Evolutionary conservation across 2,329 filamentous ascomycete species (phyloP), one percentile per base, ranked within the genome.

Genomic region (Hypoxylon sp.): DNA sequence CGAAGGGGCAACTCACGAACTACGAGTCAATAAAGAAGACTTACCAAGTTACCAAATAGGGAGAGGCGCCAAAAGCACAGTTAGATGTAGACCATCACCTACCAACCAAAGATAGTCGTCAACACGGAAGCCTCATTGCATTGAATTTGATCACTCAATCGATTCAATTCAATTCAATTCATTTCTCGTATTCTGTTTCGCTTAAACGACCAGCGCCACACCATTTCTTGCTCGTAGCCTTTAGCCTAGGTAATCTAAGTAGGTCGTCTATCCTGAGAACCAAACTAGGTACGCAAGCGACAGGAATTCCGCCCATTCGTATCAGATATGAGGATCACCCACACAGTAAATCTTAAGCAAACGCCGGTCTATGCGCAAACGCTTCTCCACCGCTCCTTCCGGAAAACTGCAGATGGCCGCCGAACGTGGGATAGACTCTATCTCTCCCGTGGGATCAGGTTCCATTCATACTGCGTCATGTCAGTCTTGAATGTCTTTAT

Each of bases 391-490:
- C 70, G 65, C 30, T 47, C 55, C 54, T 56, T 58, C 65, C 46
- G 70, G 25, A 48, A 43, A 32, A 23, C 32, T 19, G 39, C 19
- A 46, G 61, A 66, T 34, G 60, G 39, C 52, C 51, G 60, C 61
- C 45, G 52, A 12, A 25, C 47, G 19, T 59, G 67, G 63, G 70
- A 67, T n/a, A 81, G 74, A 69, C 77, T 81, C 81, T 85, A 87
- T 73, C 84, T 82, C 71, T 88, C 86, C 70, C 82, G 79, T 69
- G 84, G 84, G n/a, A 86, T 80, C 70, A 89, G 78, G 67, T 84
- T 88, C 87, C 87, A 90, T 75, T 90, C 87, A 72, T 87, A 89
- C 87, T 89, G 45, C 45, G 21, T 11, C 58, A 23, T 23, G 54
- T 68, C 59, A 75, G 69, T 32, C 27, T 32, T 55, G 21, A 7